A percentile compares a stretch with the other conserved stretches of the same genome.
phyloP scores from a whole-genome alignment of 768 basidiomycete genomes.

The Hypsizygus marmoreus region DNA sequence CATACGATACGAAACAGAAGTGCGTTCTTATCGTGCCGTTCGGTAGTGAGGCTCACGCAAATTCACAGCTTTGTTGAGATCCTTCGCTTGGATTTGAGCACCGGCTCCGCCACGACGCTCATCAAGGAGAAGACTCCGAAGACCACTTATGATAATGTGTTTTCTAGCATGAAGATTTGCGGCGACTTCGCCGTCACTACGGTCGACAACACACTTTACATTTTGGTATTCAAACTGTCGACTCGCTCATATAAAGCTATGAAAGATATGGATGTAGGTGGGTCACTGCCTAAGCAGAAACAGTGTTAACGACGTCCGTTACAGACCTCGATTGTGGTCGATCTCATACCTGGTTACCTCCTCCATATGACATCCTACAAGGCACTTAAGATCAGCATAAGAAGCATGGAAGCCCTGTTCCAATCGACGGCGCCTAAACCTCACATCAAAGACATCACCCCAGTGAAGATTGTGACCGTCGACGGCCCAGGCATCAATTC shows the following conservation, averaged over 20 bases:
- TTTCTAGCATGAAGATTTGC: neutral
- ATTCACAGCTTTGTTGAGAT: neutral
- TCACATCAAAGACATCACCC: neutral
- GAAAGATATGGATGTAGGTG: too few species aligned
- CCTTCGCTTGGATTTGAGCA: neutral
- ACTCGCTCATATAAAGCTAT: too few species aligned
- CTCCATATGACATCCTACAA: too few species aligned
- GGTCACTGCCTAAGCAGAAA: too few species aligned
- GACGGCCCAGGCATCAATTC: neutral
- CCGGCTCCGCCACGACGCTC: neutral
- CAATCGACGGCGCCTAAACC: too few species aligned
- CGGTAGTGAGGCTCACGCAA: neutral
- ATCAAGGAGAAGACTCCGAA: neutral
- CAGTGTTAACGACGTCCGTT: too few species aligned
- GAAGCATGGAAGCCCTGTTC: too few species aligned
- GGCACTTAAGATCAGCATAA: too few species aligned
- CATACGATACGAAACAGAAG: neutral
- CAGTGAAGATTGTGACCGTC: neutral
- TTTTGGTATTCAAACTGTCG: too few species aligned
- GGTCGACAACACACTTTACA: too few species aligned
- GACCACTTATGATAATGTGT: neutral
- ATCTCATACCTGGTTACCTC: too few species aligned
- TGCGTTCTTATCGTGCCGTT: neutral
- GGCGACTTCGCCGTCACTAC: neutral
- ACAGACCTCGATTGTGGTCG: too few species aligned